Base-by-base conservation (phyloP, 306 rosid genomes). In the Erythrophleum fordii region DNA sequence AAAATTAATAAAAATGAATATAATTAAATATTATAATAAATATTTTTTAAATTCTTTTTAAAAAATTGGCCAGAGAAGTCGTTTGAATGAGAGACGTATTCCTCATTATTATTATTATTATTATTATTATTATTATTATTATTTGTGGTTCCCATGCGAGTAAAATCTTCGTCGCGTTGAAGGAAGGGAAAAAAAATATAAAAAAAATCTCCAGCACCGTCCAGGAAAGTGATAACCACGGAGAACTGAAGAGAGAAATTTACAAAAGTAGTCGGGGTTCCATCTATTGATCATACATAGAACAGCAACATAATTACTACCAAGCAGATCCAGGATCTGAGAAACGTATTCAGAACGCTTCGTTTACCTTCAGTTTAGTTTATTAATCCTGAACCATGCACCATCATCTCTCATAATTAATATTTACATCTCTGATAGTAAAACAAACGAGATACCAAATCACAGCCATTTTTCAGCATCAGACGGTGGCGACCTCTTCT, bases 401-500 rank as follows among this genome's bases (percentile, higher is more conserved):
- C 4, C 51, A 53, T 34, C 39, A 44, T 23, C 72, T 4, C 14
- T 42, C 26, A 60, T 5, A 6, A 52, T 31, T 26, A 62, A 62
- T 72, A 78, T 78, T 3, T 56, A 84, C 82, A 78, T 29, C 59
- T 76, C 82, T 49, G 11, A 17, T 14, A 45, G 73, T 22, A 5
- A n/a, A 3, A 23, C 79, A 41, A 74, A n/a, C 56, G 66, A 48
- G 41, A 75, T 25, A 9, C 62, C 25, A 45, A 65, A 59, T 75
- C 53, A 59, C 81, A 18, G 64, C 5, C 31, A 23, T 42, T 31
- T 17, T 25, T 18, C 55, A 26, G 44, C 28, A 69, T 92, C 90
- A 87, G 26, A 41, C 89, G 75, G 87, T 51, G 29, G 49, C 61
- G 78, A 81, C 72, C 77, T 91, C 95, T 10, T 66, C 89, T 22